Evolutionary conservation across 2,329 filamentous ascomycete genomes (phyloP), one percentile per base, ranked within the genome.

Genomic region (Coniochaeta sp.): DNA sequence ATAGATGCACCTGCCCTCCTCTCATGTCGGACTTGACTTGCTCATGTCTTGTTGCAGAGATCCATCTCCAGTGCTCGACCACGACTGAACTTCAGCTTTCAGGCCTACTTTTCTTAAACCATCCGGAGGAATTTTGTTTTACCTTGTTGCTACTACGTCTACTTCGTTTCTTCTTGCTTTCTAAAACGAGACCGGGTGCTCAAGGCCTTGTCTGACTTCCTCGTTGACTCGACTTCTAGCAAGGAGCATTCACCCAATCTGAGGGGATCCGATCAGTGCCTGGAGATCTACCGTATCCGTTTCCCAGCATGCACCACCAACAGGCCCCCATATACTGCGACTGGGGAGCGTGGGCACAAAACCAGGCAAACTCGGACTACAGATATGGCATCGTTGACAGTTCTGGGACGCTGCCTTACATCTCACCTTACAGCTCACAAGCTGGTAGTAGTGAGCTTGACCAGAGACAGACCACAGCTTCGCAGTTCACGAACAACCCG

Each of bases 291-390:
- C 66, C 69, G 66, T 57, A 70, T 61, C 74, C 85, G 80, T 78
- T 79, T 65, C 75, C 10, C 82, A 66, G 74, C 77, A 60, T 47
- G 42, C 72, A 76, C 68, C 76, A 79, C 67, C 69, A 77, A 59
- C 71, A 77, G 62, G 73, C 73, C 55, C 67, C 74, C 64, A 73
- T 77, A 58, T 74, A 72, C 72, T 87, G 84, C 84, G 79, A 72
- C 72, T 87, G 84, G 84, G 79, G 75, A 66, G 81, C 81, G 65
- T 85, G 81, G 79, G 71, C 79, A 61, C 81, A 83, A 47, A 76
- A 82, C 52, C 73, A 73, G 50, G 64, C 68, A 8, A 65, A 63
- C 55, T 42, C 67, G 26, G 78, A 80, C 40, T 52, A 30, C 24
- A 24, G 47, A 28, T 83, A 81, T 65, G 63, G 68, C 61, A 75